Base-by-base conservation (phyloP, 2,329 filamentous ascomycete genomes). In the Pyrenophora graminea region DNA sequence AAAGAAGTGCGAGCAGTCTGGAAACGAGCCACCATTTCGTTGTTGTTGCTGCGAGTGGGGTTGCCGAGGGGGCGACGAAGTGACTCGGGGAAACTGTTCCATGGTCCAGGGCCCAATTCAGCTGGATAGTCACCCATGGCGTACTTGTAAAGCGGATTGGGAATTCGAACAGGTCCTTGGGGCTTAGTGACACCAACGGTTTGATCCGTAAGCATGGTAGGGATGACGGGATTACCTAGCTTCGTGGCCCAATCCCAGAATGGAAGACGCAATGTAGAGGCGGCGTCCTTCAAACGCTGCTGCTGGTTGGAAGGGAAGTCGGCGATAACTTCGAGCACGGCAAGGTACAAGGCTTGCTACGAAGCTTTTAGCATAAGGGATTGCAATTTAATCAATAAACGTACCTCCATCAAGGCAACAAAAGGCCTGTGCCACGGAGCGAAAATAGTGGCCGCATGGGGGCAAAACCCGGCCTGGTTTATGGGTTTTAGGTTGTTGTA, bases 401-500 rank as follows among this genome's bases (percentile, higher is more conserved):
- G 31, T 64, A 82, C 81, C 76, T 88, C 80, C 56, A 76, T 85
- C 8, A 87, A 73, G 8, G 82, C 77, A 48, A 94, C 77, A 71
- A 93, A 95, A 1, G 90, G 88, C 42, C 91, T 83, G 77, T 96
- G 91, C 91, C 91, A 95, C 33, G 86, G 82, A 33, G 87, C 84
- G 68, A 96, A 94, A 13, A 94, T 76, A 34, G 87, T 84, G 1
- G 88, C 89, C 19, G 80, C 82, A 72, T 96, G 91, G 12, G 84
- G 83, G 70, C 91, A 95, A 70, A 91, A 95, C 42, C 90, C 90
- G 38, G 55, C 74, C 49, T 79, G 76, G 51, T 81, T 82, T 77
- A 80, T 17, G 73, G 30, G 68, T 66, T 10, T 58, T 61, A 15
- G 64, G 55, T 60, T 77, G 64, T 86, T 81, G 83, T 84, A 88